Evolutionary conservation across 129 eudicot genomes (phyloP), one percentile per base, ranked within the genome.

Genomic region (Pseudognaphalium luteoalbum): DNA sequence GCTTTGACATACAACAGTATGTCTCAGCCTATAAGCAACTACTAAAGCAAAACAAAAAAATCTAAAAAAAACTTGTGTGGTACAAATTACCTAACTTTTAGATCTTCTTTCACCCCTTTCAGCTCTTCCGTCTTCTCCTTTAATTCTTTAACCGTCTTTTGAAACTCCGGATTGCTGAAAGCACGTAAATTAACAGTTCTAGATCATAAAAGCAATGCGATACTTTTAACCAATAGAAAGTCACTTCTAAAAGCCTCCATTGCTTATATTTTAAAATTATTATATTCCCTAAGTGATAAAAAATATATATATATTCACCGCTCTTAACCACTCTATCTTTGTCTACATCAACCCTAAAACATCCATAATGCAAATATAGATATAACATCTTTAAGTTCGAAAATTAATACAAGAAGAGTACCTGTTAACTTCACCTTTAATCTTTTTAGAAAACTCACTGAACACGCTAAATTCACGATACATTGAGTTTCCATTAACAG

Each of bases 1-100:
- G 98, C 96, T 84, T 90, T 90, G 98, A 92, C 96, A 93, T 93
- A 93, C 98, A 88, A 88, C 76, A 60, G 98, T 93, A 93, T 90
- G 98, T 87, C 96, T 90, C 90, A 92, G 96, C 98, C 96, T 86
- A 79, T 73, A 86, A 78, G 81, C 77, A 72, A 75, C 78, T 56
- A 75, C 80, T 32, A 80, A 80, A 78, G 66, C 34, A 68, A 62
- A 60, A 74, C 64, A 52, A 44, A 44, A 1, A 79, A 50, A 34
- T 51, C 51, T 51, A 42, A 50, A 47, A 21, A 44, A 74, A 76
- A 57, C 7, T 42, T 64, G 58, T 19, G 34, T 32, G 68, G 72
- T 61, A 42, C 56, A 75, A 68, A 75, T 73, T 90, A 93, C 98
- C 98, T 93, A 75, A 85, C 88, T 87, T 93, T 88, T 85, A 93